Percentiles rank a stretch among this genome's conserved stretches.
These are phyloP conservation scores for Lodderomyces theae DNA, from an alignment of 1,139 yeast species.

Conservation along the genomic window DNA sequence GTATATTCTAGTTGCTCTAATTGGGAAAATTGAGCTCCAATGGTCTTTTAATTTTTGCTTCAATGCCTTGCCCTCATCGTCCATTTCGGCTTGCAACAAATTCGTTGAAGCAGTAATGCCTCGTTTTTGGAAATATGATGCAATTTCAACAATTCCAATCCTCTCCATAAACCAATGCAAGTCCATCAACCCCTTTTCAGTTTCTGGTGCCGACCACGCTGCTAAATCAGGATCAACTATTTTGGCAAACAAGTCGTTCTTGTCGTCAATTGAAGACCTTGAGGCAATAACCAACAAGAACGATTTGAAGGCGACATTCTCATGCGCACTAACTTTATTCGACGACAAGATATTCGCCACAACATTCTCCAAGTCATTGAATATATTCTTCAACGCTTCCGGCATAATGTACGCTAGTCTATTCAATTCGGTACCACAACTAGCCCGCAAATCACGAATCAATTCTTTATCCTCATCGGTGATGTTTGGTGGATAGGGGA, in stretches of 20 bases:
- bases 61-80: constrained; percentile 78
- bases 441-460: constrained; percentile 82
- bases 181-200: constrained; percentile 85
- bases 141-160: constrained; percentile 89
- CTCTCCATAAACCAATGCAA: constrained; percentile 98
- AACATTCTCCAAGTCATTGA: constrained; percentile 77
- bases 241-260: constrained; percentile 72
- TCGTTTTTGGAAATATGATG: constrained; percentile 81
- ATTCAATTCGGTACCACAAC: constrained; percentile 93
- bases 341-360: constrained; percentile 68
- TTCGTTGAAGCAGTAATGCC: constrained; percentile 78
- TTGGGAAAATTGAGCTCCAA: constrained; percentile 94
- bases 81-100: constrained; percentile 77
- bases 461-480: constrained; percentile 75
- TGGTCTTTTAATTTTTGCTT: constrained; percentile 79
- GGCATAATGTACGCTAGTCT: constrained; percentile 94
- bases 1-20: constrained; percentile 90
- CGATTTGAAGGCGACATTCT: constrained; percentile 89
- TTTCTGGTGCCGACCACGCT: constrained; percentile 92
- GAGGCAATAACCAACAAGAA: constrained; percentile 89
- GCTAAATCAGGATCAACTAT: constrained; percentile 90
- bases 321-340: constrained; percentile 80
- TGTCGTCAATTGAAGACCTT: constrained; percentile 67
- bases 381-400: constrained; percentile 75
- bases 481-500: constrained; percentile 68